Conservation (phyloP, 2,329 filamentous ascomycete species). For the Xylariaceae sp. region DNA sequence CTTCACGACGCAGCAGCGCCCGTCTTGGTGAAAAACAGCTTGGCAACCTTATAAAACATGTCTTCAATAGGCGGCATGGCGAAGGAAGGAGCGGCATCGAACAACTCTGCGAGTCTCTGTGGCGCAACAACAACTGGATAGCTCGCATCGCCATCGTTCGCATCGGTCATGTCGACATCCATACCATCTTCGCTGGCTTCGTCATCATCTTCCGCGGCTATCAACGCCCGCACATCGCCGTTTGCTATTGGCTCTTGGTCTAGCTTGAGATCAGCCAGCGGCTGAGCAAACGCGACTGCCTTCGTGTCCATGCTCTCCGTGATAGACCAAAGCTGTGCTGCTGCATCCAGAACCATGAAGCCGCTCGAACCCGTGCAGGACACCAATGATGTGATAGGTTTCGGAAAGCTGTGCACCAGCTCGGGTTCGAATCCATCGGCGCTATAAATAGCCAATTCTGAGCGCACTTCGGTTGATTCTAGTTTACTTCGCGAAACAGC, state of each 20-base stretch:
- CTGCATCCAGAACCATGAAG: conserved; percentile 70
- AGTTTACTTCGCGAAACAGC: conserved; percentile 38
- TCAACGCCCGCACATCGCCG: conserved; percentile 28
- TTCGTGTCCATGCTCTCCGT: conserved; percentile 54
- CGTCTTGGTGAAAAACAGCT: conserved; percentile 55
- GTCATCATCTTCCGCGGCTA: conserved; percentile 38
- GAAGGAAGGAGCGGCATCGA: conserved; percentile 63
- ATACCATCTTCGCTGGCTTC: conserved; percentile 39
- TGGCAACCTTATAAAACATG: conserved; percentile 67
- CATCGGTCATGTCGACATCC: conserved; percentile 43
- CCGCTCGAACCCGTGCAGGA: conserved; percentile 60
- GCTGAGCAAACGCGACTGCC: conserved; percentile 47
- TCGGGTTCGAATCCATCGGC: conserved; percentile 54
- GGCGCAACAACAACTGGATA: conserved; percentile 58
- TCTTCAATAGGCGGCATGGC: conserved; percentile 67
- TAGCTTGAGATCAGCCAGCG: conserved; percentile 49
- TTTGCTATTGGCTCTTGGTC: conserved; percentile 34
- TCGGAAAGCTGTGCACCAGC: conserved; percentile 50
- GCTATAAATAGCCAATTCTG: conserved; percentile 62
- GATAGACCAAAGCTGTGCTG: conserved; percentile 63
- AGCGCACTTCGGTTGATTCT: conserved; percentile 38
- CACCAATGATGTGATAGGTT: conserved; percentile 60
- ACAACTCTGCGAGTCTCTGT: conserved; percentile 63
- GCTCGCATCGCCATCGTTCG: conserved; percentile 45
- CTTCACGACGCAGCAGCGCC: conserved; percentile 27